Evolutionary conservation across 257 asterid species (phyloP), one percentile per base, ranked within the genome.

Genomic region (Nicotiana noctiflora): DNA sequence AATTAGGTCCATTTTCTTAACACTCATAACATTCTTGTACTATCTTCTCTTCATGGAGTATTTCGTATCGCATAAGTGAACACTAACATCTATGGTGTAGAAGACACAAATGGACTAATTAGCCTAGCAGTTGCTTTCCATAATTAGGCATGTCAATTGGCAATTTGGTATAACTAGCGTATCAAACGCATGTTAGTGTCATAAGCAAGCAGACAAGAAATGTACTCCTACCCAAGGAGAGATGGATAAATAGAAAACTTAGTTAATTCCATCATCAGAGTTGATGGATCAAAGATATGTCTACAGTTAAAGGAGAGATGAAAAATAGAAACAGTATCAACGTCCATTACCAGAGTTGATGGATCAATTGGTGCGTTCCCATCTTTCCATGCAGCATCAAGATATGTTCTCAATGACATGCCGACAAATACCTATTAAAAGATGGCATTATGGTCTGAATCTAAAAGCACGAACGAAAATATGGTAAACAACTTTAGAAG

Each of bases 311-410:
- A 49, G 27, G 59, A 44, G 21, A 46, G 82, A 32, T 32, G 34
- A 32, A 32, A 32, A 32, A 32, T 32, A 32, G 34, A 32, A 32
- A 32, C 6, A 32, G 5, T 32, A 32, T 32, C 6, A 0, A 32
- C 34, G 6, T 32, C 51, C 64, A 83, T 89, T 91, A 96, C 99
- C 99, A 96, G 91, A 76, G 98, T 91, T 80, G 98, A 96, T 81
- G 99, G 99, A 91, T 96, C 99, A 75, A 96, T 92, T 27, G 98
- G 97, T 61, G 99, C 97, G 84, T 91, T 94, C 86, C 99, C 98
- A 87, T 92, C 99, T 90, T 85, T 96, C 97, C 97, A 96, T 15
- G 99, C 98, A 88, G 99, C 99, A 10, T 96, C 98, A 19, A 96
- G 98, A 87, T 96, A 96, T 55, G 99, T 93, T 90, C 99, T 91